phyloP scores from a whole-genome alignment of 2,329 filamentous ascomycete genomes.

The Aspergillus nomiae region DNA sequence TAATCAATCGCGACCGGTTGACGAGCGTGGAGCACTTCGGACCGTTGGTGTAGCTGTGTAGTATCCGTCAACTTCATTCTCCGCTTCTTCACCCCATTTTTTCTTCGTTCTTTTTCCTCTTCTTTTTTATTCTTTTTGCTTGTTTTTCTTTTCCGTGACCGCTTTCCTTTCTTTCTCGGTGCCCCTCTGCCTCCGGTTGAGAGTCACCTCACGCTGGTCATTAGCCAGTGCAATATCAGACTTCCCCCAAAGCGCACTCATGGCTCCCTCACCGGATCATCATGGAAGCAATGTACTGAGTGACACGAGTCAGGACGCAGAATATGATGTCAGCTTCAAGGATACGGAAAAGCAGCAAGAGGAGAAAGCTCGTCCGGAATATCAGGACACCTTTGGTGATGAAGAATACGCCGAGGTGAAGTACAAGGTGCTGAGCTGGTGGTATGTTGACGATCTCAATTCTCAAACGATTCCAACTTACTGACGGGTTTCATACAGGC shows the following conservation, averaged over 20 bases:
- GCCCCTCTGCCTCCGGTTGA: neutral
- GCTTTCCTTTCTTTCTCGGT: neutral
- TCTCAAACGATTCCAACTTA: neutral
- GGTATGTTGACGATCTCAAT: conserved; percentile 15
- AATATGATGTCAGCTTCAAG: conserved; percentile 13
- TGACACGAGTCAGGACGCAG: neutral
- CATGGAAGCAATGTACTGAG: neutral
- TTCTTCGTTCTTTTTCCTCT: neutral
- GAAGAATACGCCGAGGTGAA: conserved; percentile 45
- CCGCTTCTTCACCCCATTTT: neutral
- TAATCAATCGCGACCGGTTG: neutral
- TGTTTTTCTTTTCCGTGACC: conserved; percentile 1
- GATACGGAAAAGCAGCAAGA: conserved; percentile 18
- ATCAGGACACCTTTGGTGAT: conserved; percentile 35
- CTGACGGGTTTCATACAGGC: conserved; percentile 26
- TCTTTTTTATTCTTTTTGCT: neutral
- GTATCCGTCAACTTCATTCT: neutral
- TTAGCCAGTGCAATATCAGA: neutral
- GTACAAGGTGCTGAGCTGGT: conserved; percentile 53
- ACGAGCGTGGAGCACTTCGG: neutral
- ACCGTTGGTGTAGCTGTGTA: neutral
- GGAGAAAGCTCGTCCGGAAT: conserved; percentile 6
- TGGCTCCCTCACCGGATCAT: neutral
- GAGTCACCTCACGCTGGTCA: neutral
- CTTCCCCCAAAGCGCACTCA: neutral